Percentiles rank a stretch among this genome's conserved stretches.
Conservation (phyloP, 495 filamentous ascomycete species). For the Aspergillus coremiiformis region DNA sequence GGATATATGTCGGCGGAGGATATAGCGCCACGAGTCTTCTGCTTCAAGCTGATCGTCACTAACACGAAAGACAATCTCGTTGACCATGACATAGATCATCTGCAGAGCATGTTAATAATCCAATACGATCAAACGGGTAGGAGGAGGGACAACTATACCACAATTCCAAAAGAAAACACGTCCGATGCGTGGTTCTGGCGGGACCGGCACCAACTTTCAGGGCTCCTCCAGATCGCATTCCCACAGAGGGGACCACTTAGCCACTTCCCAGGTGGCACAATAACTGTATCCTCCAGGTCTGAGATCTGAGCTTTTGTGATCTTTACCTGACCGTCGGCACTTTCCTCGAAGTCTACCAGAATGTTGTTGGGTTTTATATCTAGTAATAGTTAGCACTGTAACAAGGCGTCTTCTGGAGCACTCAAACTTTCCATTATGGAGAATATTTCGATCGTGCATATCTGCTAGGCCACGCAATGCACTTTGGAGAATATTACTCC, state of each 20-base stretch:
- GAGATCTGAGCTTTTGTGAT: constrained; percentile 33
- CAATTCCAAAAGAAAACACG: constrained; percentile 36
- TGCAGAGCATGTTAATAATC: constrained; percentile 3
- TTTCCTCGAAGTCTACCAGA: constrained; percentile 18
- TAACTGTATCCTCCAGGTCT: constrained; percentile 40
- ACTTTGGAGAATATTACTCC: constrained; percentile 34
- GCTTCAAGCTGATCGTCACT: constrained; percentile 17
- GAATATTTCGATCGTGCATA: constrained; percentile 38
- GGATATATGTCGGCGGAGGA: constrained; percentile 38
- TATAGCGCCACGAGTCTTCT: constrained; percentile 41
- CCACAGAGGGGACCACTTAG: constrained; percentile 27
- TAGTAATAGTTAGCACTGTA: constrained; percentile 1
- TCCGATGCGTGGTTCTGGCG: constrained; percentile 29
- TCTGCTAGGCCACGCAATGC: constrained; percentile 35
- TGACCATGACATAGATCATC: constrained; percentile 25
- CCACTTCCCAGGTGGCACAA: constrained; percentile 25
- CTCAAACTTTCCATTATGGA: constrained; percentile 31
- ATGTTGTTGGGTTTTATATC: constrained; percentile 29
- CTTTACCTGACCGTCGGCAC: constrained; percentile 14
- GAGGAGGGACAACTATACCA: constrained; percentile 21
- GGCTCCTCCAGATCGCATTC: constrained; percentile 34
- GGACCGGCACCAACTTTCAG: constrained; percentile 29
- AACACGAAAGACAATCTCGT: constrained; percentile 21
- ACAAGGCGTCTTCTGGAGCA: neutral
- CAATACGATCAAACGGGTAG: neutral